Base-by-base conservation (phyloP, 2,329 filamentous ascomycete genomes). In the Sclerotinia nivalis region DNA sequence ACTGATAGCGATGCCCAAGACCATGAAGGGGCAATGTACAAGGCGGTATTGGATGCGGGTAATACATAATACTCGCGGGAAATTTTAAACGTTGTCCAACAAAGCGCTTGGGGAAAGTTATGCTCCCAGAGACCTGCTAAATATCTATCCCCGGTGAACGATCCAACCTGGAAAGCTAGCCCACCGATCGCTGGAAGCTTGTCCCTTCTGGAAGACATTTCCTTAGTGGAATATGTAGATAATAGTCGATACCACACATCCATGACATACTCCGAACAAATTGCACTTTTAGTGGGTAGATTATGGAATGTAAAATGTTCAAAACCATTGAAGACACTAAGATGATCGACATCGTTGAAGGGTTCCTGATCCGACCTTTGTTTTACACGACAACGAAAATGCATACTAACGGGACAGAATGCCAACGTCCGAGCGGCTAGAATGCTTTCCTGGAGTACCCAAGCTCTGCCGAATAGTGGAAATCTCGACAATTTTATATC, bases 381-480 rank as follows among this genome's bases (percentile, higher is more conserved):
- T 25, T 10, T 22, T 18, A 22, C 22, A 7, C 61, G 61, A 52
- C 31, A 52, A 25, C 31, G 61, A 20, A 65, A 65, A 15, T 64
- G 60, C 60, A 64, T 25, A n/a, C 45, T 12, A 25, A 28, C 47
- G 15, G 60, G 47, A 34, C 22, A 49, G 31, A n/a, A 40, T 13
- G 31, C 31, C 22, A 64, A 9, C 15, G 45, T 64, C 20, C 60
- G 60, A 28, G 60, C 45, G 1, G 60, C 60, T 3, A 64, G 47
- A 49, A 64, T 64, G 12, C 20, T 64, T 28, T 64, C 60, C 25
- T 64, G 60, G 5, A 64, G 60, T 10, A 64, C 60, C 45, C 61
- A 65, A 12, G 61, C 45, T 13, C 47, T 65, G 15, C 31, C 4
- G 25, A 37, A 65, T 20, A 52, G 47, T 18, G 47, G 47, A 9